Base-by-base conservation (phyloP, 192 early-diverging fungal genomes). In the Bifiguratus adelaidae region DNA sequence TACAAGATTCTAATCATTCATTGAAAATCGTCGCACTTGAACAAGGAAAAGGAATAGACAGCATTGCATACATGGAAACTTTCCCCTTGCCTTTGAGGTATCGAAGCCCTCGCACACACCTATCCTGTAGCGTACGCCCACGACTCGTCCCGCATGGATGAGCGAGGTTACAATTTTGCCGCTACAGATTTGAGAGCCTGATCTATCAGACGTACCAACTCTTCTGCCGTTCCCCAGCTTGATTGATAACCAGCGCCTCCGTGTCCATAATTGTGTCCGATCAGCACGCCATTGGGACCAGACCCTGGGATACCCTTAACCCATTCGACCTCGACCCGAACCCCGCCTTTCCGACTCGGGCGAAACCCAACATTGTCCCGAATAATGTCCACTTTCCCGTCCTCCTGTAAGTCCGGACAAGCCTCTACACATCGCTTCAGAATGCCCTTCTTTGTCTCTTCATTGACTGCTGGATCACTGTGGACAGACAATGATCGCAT, bases 221-320 rank as follows among this genome's bases (percentile, higher is more conserved):
- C 47, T 24, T 61, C 37, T 3, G 68, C 66, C 19, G 74, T 63
- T 5, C 71, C 73, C 76, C 75, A 83, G 57, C 73, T 83, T 13
- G 66, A 65, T 54, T 76, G 68, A 50, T 68, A 82, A n/a, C 74
- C 77, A 58, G 35, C 19, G 29, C 46, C 65, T 18, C 63, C 67
- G 46, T 84, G 79, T 2, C 81, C 81, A 55, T 84, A 84, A 47
- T 81, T 79, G 42, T 84, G 81, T 0, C 69, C 67, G 12, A 78
- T 47, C 5, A 61, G 15, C 2, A 76, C 44, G 2, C 44, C 49
- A 43, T 63, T 60, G 11, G 62, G 62, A 13, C 21, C 42, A 19
- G 37, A 7, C 7, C 43, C 15, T 9, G 18, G 21, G 27, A 25
- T 35, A 41, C 5, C 40, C 68, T 56, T 69, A 63, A 50, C 32